phyloP scores from a whole-genome alignment of 805 yeast species.

The Wickerhamomyces mucosus region DNA sequence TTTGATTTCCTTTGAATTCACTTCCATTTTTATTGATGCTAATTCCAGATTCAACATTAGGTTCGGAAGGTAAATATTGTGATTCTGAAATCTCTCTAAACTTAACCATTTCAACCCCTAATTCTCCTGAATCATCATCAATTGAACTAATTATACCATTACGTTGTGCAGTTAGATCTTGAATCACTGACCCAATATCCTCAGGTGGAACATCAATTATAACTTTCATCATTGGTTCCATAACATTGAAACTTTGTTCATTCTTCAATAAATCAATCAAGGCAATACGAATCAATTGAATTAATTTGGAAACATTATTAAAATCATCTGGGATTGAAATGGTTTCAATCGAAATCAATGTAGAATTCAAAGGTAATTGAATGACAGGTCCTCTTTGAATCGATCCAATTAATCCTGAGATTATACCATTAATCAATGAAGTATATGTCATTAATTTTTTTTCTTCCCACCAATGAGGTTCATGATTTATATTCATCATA shows the following conservation, averaged over 20 bases:
- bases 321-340: slow-evolving; percentile 41
- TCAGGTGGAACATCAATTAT: slow-evolving; percentile 56
- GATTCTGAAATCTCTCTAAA: slow-evolving; percentile 47
- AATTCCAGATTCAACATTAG: slow-evolving; percentile 40
- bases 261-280: slow-evolving; percentile 29
- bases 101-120: slow-evolving; percentile 23
- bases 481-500: slow-evolving; percentile 23
- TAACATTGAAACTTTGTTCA: slow-evolving; percentile 34
- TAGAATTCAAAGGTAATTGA: slow-evolving; percentile 49
- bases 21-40: slow-evolving; percentile 12
- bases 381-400: slow-evolving; percentile 54
- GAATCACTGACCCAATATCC: slow-evolving; percentile 74
- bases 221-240: slow-evolving; percentile 87
- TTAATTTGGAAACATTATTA: slow-evolving; percentile 26
- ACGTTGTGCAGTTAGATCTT: slow-evolving; percentile 73
- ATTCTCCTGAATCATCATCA: slow-evolving; percentile 31
- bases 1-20: slow-evolving; percentile 26
- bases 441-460: slow-evolving; percentile 39
- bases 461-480: slow-evolving; percentile 20
- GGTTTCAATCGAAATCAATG: slow-evolving; percentile 44
- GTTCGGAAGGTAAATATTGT: slow-evolving; percentile 70
- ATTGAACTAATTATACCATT: slow-evolving; percentile 66
- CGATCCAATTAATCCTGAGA: slow-evolving; percentile 51
- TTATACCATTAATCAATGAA: slow-evolving; percentile 38
- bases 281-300: slow-evolving; percentile 37